phyloP scores from a whole-genome alignment of 1,284 basidiomycete species.

The Hypsizygus ulmarius region DNA sequence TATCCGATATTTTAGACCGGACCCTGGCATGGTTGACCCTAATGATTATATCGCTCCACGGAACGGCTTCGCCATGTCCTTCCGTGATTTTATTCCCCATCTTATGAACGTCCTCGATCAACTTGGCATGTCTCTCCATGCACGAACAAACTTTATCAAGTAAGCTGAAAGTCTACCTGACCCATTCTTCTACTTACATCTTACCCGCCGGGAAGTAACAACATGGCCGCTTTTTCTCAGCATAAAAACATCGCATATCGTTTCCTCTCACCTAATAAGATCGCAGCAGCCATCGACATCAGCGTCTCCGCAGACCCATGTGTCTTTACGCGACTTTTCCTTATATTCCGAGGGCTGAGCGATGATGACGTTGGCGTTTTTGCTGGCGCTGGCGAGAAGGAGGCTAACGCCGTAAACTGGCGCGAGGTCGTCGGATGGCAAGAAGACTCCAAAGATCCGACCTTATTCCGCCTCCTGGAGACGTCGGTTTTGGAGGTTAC shows the following conservation, averaged over 20 bases:
- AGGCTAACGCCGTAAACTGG: conserved; percentile 77
- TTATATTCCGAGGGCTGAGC: conserved; percentile 76
- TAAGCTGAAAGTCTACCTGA: conserved; percentile 31
- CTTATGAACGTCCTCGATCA: conserved; percentile 74
- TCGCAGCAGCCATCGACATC: conserved; percentile 81
- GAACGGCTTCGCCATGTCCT: conserved; percentile 79
- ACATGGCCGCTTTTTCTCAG: conserved; percentile 63
- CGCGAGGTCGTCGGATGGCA: conserved; percentile 72
- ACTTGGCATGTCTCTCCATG: conserved; percentile 74
- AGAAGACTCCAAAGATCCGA: conserved; percentile 69
- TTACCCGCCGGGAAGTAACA: conserved; percentile 48
- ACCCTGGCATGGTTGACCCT: conserved; percentile 68
- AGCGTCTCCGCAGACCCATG: conserved; percentile 75
- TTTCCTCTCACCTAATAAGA: conserved; percentile 72
- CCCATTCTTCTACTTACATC: conserved; percentile 1
- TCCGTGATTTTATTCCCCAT: conserved; percentile 74
- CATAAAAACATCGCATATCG: conserved; percentile 84
- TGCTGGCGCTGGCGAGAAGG: conserved; percentile 78
- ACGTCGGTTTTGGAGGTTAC: conserved; percentile 71
- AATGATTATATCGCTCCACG: conserved; percentile 71
- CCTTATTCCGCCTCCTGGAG: conserved; percentile 73
- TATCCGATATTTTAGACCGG: conserved; percentile 48
- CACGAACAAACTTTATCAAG: conserved; percentile 77
- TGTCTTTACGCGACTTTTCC: conserved; percentile 78
- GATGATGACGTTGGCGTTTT: conserved; percentile 75